A percentile compares a stretch with the other conserved stretches of the same genome.
These are phyloP conservation scores for Lecanosticta acicola DNA, from an alignment of 2,329 filamentous ascomycete species.

Conservation along the genomic window DNA sequence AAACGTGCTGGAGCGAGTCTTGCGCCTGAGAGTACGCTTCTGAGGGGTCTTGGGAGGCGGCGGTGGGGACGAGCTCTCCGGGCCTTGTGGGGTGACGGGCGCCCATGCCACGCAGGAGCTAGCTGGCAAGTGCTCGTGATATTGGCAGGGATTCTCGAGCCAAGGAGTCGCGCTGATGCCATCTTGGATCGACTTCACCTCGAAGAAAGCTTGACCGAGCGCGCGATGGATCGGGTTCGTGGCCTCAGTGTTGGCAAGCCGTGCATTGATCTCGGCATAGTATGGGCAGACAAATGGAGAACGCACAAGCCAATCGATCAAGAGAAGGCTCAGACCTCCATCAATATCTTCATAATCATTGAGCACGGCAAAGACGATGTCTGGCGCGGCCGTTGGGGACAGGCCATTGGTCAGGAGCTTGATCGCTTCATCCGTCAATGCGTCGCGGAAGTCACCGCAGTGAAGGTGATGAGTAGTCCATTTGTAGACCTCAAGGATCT, in stretches of 20 bases:
- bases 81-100: neutral
- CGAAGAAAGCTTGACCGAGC: neutral
- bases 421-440: neutral
- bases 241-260: neutral
- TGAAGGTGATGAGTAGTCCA: neutral
- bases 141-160: neutral
- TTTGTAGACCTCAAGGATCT: neutral
- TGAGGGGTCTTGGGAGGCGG: neutral
- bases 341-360: neutral
- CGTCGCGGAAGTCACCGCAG: constrained; percentile 2
- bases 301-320: neutral
- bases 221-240: neutral
- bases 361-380: neutral
- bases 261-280: neutral
- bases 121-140: neutral
- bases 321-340: constrained; percentile 1
- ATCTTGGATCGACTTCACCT: neutral
- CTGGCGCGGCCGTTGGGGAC: neutral
- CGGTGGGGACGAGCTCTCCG: neutral
- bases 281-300: neutral
- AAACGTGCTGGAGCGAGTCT: neutral
- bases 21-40: neutral
- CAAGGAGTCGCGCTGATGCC: neutral
- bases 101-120: neutral
- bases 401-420: neutral